Evolutionary conservation across 139 green algal genomes (phyloP), one percentile per base, ranked within the genome.

Genomic region (Nannochloris sp.): DNA sequence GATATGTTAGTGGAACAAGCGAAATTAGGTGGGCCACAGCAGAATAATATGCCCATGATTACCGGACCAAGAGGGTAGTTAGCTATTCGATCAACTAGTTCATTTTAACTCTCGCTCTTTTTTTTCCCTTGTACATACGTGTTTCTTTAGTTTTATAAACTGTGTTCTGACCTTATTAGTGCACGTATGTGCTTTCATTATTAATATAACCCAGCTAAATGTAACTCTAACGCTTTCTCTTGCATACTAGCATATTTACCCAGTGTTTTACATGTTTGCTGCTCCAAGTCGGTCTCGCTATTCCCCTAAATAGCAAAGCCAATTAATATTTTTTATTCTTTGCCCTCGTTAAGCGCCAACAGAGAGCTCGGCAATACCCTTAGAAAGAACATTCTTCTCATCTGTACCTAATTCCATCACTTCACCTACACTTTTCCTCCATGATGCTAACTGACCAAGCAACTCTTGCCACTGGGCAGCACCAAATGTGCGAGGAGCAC

Each of bases 1-100:
- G 89, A 96, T 46, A 68, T 86, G 62, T 62, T 93, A 65, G 87
- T 95, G 30, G 89, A 95, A 61, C 67, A 88, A 32, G 80, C 67
- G 14, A 86, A 86, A 59, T 24, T 62, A 15, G 75, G 75, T 29
- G 48, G 56, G n/a, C n/a, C 60, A 57, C 6, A 24, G 4, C 37
- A 68, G 12, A 46, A 44, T 27, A 24, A 10, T 12, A 15, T 58
- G 9, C 37, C 37, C 31, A 46, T 65, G 1, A 61, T 61, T 35
- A 61, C 54, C 14, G 58, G 58, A 46, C 58, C 58, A 6, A 58
- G 58, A 44, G 58, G 58, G 27, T 65, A 59, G 12, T 9, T 39
- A 59, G 9, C 12, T n/a, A n/a, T n/a, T n/a, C n/a, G n/a, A n/a
- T n/a, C n/a, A n/a, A n/a, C n/a, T n/a, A n/a, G n/a, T n/a, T n/a